Base-by-base conservation (phyloP, 768 basidiomycete species). In the Amanita inopinata region DNA sequence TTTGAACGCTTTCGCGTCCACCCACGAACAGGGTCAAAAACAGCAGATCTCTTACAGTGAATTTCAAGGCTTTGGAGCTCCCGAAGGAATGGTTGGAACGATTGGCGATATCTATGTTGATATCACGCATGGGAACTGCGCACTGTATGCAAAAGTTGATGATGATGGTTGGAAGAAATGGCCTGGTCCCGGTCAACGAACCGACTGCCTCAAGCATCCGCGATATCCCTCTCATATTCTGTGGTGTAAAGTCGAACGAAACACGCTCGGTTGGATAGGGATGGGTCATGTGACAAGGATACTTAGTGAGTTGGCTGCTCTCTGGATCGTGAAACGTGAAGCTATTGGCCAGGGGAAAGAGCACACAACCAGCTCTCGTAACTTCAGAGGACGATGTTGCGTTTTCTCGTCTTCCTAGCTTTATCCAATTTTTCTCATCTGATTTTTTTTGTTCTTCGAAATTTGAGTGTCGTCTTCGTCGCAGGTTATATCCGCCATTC, bases 31-130 rank as follows among this genome's bases (percentile, higher is more conserved):
- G n/a, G n/a, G n/a, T n/a, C n/a, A n/a, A n/a, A n/a, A n/a, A n/a
- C n/a, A n/a, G n/a, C n/a, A n/a, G n/a, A n/a, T n/a, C n/a, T n/a
- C n/a, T n/a, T n/a, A n/a, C n/a, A n/a, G n/a, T 17, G 40, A 41
- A n/a, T 41, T 18, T 33, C 40, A 41, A 15, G 15, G 25, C 4
- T 41, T 41, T 33, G 40, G 40, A 6, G 31, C 14, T 17, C 40
- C 40, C 2, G 14, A 9, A 3, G 8, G 7, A 12, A 1, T 17
- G 22, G 17, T 41, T 1, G 40, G 40, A 6, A 20, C 11, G 18
- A n/a, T 22, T 2, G 40, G 40, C 5, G 40, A 33, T 23, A 41
- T 41, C 8, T 41, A 41, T 23, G 40, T 41, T 3, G 40, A 41
- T 22, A n/a, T 41, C 2, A 41, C 40, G 18, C n/a, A 32, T 7